phyloP scores from a whole-genome alignment of 495 filamentous ascomycete species.

The Aspergillus steynii region DNA sequence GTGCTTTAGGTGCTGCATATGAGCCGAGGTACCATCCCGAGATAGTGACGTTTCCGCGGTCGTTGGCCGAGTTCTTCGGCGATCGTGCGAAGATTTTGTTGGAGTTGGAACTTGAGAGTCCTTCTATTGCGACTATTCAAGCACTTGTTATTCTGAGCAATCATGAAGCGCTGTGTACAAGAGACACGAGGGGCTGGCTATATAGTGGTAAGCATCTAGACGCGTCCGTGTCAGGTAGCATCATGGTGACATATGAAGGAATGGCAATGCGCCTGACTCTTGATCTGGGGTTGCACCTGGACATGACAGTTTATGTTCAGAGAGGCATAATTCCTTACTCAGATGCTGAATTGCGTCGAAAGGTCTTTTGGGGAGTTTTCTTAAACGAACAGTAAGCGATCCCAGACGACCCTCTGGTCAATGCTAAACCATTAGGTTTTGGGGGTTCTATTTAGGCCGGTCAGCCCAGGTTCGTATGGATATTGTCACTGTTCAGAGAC shows the following conservation, averaged over 20 bases:
- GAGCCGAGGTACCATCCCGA: conserved; percentile 27
- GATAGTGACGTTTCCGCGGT: conserved; percentile 29
- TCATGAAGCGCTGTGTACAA: conserved; percentile 27
- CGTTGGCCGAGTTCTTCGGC: conserved; percentile 34
- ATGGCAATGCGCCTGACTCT: conserved; percentile 41
- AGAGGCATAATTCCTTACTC: conserved; percentile 22
- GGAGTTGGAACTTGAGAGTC: conserved; percentile 36
- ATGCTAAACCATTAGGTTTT: conserved; percentile 20
- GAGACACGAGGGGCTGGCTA: conserved; percentile 38
- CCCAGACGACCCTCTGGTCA: background rate
- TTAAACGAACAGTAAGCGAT: conserved; percentile 33
- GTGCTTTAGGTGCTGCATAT: conserved; percentile 28
- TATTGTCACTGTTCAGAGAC: conserved; percentile 24
- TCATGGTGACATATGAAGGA: conserved; percentile 17
- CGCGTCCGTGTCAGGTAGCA: background rate
- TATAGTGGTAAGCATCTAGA: conserved; percentile 31
- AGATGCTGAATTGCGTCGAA: conserved; percentile 29
- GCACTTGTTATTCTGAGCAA: conserved; percentile 35
- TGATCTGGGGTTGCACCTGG: conserved; percentile 39
- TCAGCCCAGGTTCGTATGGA: conserved; percentile 26
- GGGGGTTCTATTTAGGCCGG: conserved; percentile 32
- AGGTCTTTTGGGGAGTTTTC: conserved; percentile 36
- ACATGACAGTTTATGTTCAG: conserved; percentile 28
- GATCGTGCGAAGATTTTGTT: conserved; percentile 31
- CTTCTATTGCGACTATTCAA: conserved; percentile 36